phyloP scores from a whole-genome alignment of 305 asterid genomes.

The Solanum hybrid region DNA sequence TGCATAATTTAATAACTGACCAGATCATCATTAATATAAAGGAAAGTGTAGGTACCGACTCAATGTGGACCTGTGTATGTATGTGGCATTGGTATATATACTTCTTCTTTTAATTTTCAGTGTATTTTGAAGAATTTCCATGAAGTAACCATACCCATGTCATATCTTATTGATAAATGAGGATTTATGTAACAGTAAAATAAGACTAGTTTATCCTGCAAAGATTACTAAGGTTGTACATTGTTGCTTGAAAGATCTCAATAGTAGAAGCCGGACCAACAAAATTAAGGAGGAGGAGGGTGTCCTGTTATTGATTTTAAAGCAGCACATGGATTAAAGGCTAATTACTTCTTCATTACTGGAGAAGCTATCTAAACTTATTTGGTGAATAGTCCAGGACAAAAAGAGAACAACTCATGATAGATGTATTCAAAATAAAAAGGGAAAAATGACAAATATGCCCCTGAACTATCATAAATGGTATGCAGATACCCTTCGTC shows the following conservation, averaged over 20 bases:
- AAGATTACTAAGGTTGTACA: background rate
- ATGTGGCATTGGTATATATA: background rate
- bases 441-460: too few species aligned
- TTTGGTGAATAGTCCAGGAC: background rate
- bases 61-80: background rate
- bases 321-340: background rate
- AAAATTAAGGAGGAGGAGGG: background rate
- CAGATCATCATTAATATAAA: background rate
- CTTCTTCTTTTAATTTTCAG: background rate
- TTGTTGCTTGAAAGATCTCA: background rate
- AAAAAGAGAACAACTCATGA: background rate
- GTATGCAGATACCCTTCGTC: too few species aligned
- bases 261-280: background rate
- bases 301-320: background rate
- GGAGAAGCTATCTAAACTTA: background rate
- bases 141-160: background rate
- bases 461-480: too few species aligned
- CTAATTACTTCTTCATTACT: background rate
- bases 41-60: background rate
- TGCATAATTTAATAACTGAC: background rate
- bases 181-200: background rate
- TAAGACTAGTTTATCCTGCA: background rate
- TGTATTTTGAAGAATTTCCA: background rate
- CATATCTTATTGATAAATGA: background rate
- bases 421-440: background rate